Percentiles rank a stretch among this genome's conserved stretches.
phyloP scores from a whole-genome alignment of 2,329 filamentous ascomycete species.

The Fusarium buxicola region DNA sequence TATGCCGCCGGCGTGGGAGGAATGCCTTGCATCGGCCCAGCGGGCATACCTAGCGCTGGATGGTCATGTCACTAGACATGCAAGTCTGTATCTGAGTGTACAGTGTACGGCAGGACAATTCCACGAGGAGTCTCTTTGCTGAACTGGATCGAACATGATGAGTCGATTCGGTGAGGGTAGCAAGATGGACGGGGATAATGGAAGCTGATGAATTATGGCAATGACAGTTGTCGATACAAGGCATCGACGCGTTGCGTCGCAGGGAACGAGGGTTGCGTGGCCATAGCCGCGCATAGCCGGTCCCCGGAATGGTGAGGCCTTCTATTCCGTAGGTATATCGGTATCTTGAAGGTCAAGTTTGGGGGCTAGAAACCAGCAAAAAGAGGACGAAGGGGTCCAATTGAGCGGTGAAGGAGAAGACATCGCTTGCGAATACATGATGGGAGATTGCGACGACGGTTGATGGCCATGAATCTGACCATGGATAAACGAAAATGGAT shows the following conservation, averaged over 20 bases:
- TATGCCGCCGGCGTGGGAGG: neutral
- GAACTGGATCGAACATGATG: neutral
- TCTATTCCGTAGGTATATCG: neutral
- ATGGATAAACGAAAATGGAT: neutral
- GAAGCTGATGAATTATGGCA: neutral
- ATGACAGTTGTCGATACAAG: conserved; percentile 1
- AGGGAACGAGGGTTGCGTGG: conserved; percentile 4
- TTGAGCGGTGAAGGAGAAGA: conserved; percentile 5
- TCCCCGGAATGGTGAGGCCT: conserved; percentile 17
- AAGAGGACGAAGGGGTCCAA: neutral
- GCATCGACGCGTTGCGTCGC: neutral
- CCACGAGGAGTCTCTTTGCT: too few species aligned
- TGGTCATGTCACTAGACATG: neutral
- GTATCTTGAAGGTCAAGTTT: neutral
- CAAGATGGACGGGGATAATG: neutral
- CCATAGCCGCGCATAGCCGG: conserved; percentile 36
- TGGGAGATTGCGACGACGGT: conserved; percentile 1
- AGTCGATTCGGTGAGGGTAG: neutral
- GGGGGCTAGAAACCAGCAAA: neutral
- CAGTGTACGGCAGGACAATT: neutral
- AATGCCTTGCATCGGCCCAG: conserved; percentile 37
- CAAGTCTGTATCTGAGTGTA: conserved; percentile 1
- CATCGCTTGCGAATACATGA: neutral
- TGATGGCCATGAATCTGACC: neutral
- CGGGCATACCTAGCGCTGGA: conserved; percentile 6